Base-by-base conservation (phyloP, 2,329 filamentous ascomycete species). In the Scedosporium aurantiacum region DNA sequence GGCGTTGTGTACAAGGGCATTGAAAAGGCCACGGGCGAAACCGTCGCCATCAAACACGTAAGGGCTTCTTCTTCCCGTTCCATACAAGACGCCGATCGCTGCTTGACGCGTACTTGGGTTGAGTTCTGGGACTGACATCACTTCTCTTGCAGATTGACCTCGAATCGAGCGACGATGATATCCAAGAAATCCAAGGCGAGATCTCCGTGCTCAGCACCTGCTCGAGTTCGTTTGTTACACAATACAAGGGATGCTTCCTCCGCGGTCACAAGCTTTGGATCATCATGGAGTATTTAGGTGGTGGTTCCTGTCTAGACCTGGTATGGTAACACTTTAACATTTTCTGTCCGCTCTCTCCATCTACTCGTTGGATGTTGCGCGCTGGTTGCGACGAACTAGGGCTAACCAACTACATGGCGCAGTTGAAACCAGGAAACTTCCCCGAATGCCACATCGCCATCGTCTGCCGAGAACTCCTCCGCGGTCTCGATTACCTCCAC, bases 201-300 rank as follows among this genome's bases (percentile, higher is more conserved):
- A 97, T 99, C 67, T 89, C 91, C 2, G 89, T 99, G 40, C 81
- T 99, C 64, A 94, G 92, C 75, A 97, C 94, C 60, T 99, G 94
- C 78, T 89, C 89, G 67, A 97, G 92, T 72, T 88, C 89, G 57
- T 95, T 89, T 73, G 91, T 99, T 67, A 97, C 94, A 16, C 90
- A 96, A 72, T 99, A 99, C 80, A 95, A 92, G 73, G 89, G 90
- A 23, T 97, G 92, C 71, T 99, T 97, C 73, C 82, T 97, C n/a
- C 86, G 90, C 67, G 94, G 94, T 27, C 89, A 92, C 72, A 99
- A 97, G 76, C 78, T 99, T 79, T 99, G 94, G 94, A 99, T 99
- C 70, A 91, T 97, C 63, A 99, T 99, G 94, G 94, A 99, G 74
- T 99, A 89, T 70, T 79, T 99, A 10, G 94, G 94, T 5, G 94